Base-by-base conservation (phyloP, 768 basidiomycete species). In the Mrakia blollopis region DNA sequence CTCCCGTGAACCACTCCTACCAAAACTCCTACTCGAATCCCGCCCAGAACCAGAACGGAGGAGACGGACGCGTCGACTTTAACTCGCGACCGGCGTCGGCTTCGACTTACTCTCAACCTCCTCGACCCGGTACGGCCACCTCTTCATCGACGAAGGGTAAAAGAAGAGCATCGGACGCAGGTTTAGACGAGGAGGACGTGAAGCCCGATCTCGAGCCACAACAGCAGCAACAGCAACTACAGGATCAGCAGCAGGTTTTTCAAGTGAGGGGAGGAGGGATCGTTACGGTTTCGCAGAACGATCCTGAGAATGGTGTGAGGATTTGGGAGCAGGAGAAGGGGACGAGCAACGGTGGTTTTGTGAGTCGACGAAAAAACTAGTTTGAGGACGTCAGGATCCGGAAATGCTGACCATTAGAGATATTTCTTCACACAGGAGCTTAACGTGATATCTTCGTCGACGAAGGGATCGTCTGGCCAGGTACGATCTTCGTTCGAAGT, bases 241-340 rank as follows among this genome's bases (percentile, higher is more conserved):
- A 35, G 13, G 47, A 6, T 32, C 9, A 68, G 13, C 68, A 69
- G 47, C 37, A 30, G 39, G 37, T 50, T 41, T n/a, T 69, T 69
- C 37, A 25, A 69, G n/a, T 69, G n/a, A 28, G 57, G 57, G 57
- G 57, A 57, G 57, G 57, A 57, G 57, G 25, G 57, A n/a, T 28
- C 25, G 28, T 57, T 25, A 57, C 25, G 57, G 25, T 57, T 25
- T 10, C 13, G 57, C 57, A 57, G 57, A 50, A 50, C 47, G 47
- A 50, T 50, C 47, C 47, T 50, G 47, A 50, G 47, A 50, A 21
- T 3, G 47, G 18, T 5, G 47, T 18, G 47, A 50, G 47, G 47
- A 50, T 50, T 21, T 57, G 57, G 57, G 57, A 57, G 57, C 57
- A 57, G 57, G 23, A 25, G 57, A n/a, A 57, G 10, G 57, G 13